phyloP scores from a whole-genome alignment of 495 filamentous ascomycete genomes.

The Talaromyces proteolyticus region DNA sequence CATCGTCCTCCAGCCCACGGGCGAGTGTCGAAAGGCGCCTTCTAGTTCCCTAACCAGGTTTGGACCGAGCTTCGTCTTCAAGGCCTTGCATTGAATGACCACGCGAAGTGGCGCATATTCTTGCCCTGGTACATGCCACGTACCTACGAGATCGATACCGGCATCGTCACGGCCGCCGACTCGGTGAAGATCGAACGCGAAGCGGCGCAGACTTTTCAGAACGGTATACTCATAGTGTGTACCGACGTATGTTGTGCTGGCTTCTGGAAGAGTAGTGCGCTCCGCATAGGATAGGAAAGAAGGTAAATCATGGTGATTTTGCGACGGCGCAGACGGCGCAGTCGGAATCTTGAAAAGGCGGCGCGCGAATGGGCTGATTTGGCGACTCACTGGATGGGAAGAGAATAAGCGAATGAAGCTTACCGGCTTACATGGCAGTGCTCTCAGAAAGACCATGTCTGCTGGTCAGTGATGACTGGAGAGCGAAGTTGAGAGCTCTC shows the following conservation, averaged over 20 bases:
- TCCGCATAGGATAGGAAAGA: conserved; percentile 70
- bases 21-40: conserved; percentile 67
- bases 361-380: conserved; percentile 28
- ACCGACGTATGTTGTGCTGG: conserved; percentile 37
- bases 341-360: conserved; percentile 34
- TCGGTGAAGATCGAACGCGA: conserved; percentile 63
- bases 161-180: conserved; percentile 69
- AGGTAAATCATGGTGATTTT: conserved; percentile 58
- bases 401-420: conserved; percentile 13
- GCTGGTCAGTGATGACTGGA: background rate
- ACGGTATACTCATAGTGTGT: conserved; percentile 71
- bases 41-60: conserved; percentile 77
- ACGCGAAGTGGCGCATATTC: conserved; percentile 46
- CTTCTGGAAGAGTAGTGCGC: conserved; percentile 29
- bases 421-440: background rate
- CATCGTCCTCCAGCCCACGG: conserved; percentile 56
- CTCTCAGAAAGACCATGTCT: background rate
- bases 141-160: conserved; percentile 81
- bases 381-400: conserved; percentile 8
- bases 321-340: conserved; percentile 36
- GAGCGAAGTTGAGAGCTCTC: background rate
- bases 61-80: conserved; percentile 51
- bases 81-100: conserved; percentile 78
- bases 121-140: conserved; percentile 58
- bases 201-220: conserved; percentile 49